These are phyloP conservation scores for Castanea mollissima DNA, from an alignment of 306 rosid species.

Conservation along the genomic window DNA sequence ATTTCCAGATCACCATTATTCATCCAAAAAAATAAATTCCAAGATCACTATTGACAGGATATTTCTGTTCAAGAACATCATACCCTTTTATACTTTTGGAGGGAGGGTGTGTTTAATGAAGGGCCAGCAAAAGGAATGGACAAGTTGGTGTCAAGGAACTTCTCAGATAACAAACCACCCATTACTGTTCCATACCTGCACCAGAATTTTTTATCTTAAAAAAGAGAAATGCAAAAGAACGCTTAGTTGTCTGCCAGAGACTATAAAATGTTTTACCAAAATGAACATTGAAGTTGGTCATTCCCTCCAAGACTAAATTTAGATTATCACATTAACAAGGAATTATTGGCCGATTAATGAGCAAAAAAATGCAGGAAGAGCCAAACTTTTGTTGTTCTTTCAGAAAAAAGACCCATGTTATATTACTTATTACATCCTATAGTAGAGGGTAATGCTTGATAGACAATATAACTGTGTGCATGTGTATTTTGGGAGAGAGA, in stretches of 20 bases:
- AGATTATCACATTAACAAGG: neutral
- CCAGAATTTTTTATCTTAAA: conserved; percentile 19
- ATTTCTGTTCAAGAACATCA: conserved; percentile 23
- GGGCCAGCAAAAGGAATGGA: conserved; percentile 86
- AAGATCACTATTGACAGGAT: neutral
- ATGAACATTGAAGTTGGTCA: neutral
- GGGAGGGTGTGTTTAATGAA: conserved; percentile 86
- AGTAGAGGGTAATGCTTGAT: neutral
- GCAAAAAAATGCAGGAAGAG: neutral
- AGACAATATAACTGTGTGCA: neutral
- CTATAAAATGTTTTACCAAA: neutral
- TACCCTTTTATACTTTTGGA: conserved; percentile 93
- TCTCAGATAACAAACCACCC: conserved; percentile 95
- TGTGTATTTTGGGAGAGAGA: neutral
- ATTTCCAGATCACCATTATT: neutral
- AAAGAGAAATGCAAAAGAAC: neutral
- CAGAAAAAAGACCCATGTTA: neutral
- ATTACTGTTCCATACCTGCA: conserved; percentile 94
- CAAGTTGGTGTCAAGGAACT: conserved; percentile 86
- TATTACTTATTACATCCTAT: neutral
- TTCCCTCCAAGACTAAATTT: neutral
- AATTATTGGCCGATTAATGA: neutral
- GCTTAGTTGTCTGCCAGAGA: neutral
- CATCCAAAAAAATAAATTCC: conserved; percentile 5
- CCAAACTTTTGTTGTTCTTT: neutral